phyloP scores from a whole-genome alignment of 164 flowering plant genomes.

The Hamamelis virginiana region DNA sequence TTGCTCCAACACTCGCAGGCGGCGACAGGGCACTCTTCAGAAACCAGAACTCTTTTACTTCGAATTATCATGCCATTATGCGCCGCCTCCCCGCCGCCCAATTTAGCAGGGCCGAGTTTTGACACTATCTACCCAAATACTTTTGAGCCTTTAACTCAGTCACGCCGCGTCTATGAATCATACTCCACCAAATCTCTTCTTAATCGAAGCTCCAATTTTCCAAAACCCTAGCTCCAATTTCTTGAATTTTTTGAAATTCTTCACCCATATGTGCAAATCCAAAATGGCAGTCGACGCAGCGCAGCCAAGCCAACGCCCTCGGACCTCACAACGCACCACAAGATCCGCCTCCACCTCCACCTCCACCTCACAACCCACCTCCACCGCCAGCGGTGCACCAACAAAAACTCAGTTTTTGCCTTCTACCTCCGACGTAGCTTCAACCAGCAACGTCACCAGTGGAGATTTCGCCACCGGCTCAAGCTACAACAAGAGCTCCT shows the following conservation, averaged over 20 bases:
- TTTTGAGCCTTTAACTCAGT: no score
- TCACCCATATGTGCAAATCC: constrained; percentile 26
- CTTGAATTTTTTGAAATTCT: neutral
- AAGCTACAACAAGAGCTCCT: constrained; percentile 18
- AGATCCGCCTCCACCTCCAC: constrained; percentile 10
- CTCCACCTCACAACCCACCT: constrained; percentile 3
- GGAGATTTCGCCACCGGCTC: constrained; percentile 13
- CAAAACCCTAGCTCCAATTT: neutral
- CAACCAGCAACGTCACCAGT: constrained; percentile 1
- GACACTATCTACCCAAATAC: no score
- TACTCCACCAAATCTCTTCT: neutral
- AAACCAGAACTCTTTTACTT: no score
- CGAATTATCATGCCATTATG: no score
- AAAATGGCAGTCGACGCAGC: constrained; percentile 27
- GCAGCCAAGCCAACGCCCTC: constrained; percentile 6
- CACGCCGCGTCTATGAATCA: constrained; percentile 2
- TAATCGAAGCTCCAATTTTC: neutral
- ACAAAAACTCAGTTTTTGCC: neutral
- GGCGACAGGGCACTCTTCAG: no score
- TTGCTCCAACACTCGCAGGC: no score
- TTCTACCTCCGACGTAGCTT: constrained; percentile 8
- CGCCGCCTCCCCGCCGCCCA: no score
- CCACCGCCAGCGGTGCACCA: neutral
- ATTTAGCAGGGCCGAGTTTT: no score
- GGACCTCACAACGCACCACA: neutral